phyloP scores from a whole-genome alignment of 805 yeast genomes.

The Ogataea dorogensis region DNA sequence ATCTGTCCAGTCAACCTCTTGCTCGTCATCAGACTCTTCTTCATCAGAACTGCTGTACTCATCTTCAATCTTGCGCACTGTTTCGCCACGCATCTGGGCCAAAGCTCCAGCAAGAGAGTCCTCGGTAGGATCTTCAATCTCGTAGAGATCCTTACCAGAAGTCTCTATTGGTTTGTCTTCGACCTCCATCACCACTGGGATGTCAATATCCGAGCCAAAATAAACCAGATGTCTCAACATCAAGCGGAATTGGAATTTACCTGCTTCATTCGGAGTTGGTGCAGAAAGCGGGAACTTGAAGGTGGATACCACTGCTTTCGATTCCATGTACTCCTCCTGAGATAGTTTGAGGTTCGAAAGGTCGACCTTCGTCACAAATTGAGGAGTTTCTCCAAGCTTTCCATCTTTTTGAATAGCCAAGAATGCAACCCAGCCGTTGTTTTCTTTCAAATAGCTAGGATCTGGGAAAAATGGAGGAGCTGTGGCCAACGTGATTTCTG shows the following conservation, averaged over 20 bases:
- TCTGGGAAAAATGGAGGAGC: constrained; percentile 78
- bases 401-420: constrained; percentile 74
- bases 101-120: constrained; percentile 74
- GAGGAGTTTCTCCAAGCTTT: constrained; percentile 71
- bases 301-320: constrained; percentile 58
- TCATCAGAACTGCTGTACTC: constrained; percentile 42
- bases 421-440: constrained; percentile 62
- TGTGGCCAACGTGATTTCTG: constrained; percentile 57
- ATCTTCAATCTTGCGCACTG: constrained; percentile 40
- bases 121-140: constrained; percentile 70
- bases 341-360: constrained; percentile 53
- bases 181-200: constrained; percentile 71
- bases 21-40: constrained; percentile 34
- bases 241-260: constrained; percentile 66
- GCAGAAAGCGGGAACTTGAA: constrained; percentile 70
- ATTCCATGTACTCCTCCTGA: constrained; percentile 47
- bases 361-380: constrained; percentile 49
- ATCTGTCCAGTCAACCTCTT: constrained; percentile 43
- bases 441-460: constrained; percentile 32
- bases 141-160: constrained; percentile 45
- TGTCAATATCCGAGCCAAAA: constrained; percentile 77
- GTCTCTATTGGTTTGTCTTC: constrained; percentile 52
- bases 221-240: constrained; percentile 70
- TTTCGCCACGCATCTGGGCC: constrained; percentile 65
- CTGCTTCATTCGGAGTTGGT: constrained; percentile 75